Conservation (phyloP, 352 stramenopile species). For the Thraustochytrium striatum region DNA sequence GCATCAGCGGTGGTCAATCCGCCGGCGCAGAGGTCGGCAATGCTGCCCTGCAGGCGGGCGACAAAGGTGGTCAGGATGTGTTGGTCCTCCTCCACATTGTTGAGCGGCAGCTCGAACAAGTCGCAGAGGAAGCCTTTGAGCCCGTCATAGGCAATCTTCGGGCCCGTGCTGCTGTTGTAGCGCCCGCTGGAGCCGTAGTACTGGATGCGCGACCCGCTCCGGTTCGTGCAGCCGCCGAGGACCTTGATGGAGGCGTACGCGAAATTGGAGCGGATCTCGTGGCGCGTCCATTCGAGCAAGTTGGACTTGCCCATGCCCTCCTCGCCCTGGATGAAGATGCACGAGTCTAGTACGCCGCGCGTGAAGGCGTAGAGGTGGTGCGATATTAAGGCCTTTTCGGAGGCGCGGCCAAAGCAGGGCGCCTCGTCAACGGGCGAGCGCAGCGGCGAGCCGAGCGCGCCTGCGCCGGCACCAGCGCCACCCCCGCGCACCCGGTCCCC, state of each 20-base stretch:
- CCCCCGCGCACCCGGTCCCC: too few relatives aligned
- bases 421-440: not conserved
- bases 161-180: not conserved
- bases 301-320: constrained; percentile 47
- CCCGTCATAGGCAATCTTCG: not conserved
- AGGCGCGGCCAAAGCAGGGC: not conserved
- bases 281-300: constrained; percentile 17
- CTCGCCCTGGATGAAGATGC: constrained; percentile 31
- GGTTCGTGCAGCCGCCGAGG: not conserved
- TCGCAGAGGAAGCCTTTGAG: constrained; percentile 29
- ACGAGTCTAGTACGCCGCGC: constrained; percentile 20
- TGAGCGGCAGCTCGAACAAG: not conserved
- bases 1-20: too few relatives aligned
- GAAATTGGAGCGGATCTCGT: not conserved
- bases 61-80: constrained; percentile 4
- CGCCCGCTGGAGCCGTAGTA: not conserved
- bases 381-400: not conserved
- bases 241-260: constrained; percentile 28
- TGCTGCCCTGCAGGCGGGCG: not conserved
- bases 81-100: constrained; percentile 30
- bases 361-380: constrained; percentile 23
- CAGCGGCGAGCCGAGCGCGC: not conserved
- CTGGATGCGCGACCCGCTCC: not conserved
- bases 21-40: too few relatives aligned
- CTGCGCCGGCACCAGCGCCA: too few relatives aligned